Conservation (phyloP, 306 rosid genomes). For the barrel medic (Medicago truncatula) region DNA sequence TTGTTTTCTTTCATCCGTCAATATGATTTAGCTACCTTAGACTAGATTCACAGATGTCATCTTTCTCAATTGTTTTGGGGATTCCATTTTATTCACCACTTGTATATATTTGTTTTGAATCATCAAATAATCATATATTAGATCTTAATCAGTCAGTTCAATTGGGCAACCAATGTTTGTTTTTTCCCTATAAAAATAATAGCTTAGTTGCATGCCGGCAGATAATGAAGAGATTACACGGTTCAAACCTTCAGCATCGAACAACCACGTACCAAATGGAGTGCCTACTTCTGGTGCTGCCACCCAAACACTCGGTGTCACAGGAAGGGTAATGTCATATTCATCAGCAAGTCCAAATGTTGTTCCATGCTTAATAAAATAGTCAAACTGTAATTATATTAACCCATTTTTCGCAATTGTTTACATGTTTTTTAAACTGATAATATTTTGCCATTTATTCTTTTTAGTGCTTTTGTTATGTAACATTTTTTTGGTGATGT, state of each 20-base stretch:
- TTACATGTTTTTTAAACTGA: not conserved
- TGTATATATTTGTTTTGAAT: not conserved
- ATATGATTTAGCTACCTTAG: too few relatives aligned
- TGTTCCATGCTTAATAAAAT: constrained; percentile 17
- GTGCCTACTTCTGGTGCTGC: constrained; percentile 57
- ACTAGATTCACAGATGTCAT: not conserved
- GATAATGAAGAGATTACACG: constrained; percentile 57
- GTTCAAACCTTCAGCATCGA: constrained; percentile 57
- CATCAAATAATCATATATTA: constrained; percentile 4
- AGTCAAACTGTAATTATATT: constrained; percentile 7
- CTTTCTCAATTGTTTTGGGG: not conserved
- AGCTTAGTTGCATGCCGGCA: constrained; percentile 47
- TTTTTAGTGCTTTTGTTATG: not conserved
- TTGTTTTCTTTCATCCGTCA: too few relatives aligned
- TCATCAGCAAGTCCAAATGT: constrained; percentile 36
- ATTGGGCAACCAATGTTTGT: not conserved
- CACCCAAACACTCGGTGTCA: constrained; percentile 55
- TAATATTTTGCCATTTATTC: constrained; percentile 4
- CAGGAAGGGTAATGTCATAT: constrained; percentile 50
- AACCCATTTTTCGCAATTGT: not conserved
- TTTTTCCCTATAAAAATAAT: constrained; percentile 27
- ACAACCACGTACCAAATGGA: constrained; percentile 59
- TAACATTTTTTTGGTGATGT: not conserved
- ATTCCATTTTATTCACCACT: not conserved
- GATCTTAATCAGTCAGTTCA: constrained; percentile 12